Conservation (phyloP, 2,329 filamentous ascomycete genomes). For the Colletotrichum tamarilloi region DNA sequence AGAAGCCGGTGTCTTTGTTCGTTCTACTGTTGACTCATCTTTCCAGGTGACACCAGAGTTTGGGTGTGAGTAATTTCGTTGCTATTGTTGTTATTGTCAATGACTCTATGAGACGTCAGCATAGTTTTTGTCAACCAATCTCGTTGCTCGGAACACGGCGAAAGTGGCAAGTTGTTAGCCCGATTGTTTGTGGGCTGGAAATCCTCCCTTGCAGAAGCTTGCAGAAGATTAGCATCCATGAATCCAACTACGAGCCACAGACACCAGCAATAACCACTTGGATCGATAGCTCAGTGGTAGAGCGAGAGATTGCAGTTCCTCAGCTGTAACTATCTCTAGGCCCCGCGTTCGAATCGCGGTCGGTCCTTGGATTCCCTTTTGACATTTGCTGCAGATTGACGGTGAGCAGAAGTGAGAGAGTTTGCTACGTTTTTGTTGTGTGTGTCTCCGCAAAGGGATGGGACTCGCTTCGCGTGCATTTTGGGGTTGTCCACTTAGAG, state of each 20-base stretch:
- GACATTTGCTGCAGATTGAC: neutral
- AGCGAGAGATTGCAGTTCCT: conserved; percentile 29
- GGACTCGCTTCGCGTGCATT: neutral
- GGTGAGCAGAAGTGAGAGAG: neutral
- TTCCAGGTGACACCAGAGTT: neutral
- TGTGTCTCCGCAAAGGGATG: conserved; percentile 7
- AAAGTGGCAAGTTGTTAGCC: neutral
- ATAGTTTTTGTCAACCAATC: neutral
- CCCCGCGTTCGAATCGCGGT: conserved; percentile 30
- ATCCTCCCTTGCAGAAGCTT: neutral
- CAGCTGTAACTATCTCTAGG: conserved; percentile 14
- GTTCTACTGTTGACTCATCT: neutral
- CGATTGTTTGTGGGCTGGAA: neutral
- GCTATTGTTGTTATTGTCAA: neutral
- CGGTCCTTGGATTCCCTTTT: neutral
- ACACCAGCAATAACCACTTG: neutral
- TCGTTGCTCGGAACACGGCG: neutral
- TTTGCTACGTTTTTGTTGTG: conserved; percentile 4
- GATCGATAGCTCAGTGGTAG: conserved; percentile 34
- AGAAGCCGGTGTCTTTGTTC: neutral
- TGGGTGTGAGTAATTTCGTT: neutral
- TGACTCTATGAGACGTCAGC: neutral
- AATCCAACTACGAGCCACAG: accelerated
- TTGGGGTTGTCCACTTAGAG: neutral
- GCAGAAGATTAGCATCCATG: neutral